phyloP scores from a whole-genome alignment of 1,139 yeast genomes.

The Saccharomycopsis hybrid region DNA sequence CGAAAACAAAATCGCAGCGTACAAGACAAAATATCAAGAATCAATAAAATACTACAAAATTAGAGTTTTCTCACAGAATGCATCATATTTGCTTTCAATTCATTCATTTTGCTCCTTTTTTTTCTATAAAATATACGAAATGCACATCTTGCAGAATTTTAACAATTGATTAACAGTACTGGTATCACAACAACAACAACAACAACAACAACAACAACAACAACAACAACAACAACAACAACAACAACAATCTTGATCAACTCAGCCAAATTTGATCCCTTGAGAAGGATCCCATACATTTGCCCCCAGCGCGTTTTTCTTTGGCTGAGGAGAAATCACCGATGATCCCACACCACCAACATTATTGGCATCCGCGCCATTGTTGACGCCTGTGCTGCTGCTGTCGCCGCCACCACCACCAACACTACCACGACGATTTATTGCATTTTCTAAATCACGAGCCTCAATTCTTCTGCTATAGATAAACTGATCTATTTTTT shows the following conservation, averaged over 20 bases:
- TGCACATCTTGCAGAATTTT: too few relatives aligned
- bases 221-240: background rate
- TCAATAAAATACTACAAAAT: too few relatives aligned
- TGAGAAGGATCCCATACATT: conserved; percentile 2
- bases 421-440: conserved; percentile 13
- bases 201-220: too few relatives aligned
- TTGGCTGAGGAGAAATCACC: background rate
- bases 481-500: conserved; percentile 51
- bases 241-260: background rate
- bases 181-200: background rate
- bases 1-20: too few relatives aligned
- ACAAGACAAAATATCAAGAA: too few relatives aligned
- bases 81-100: too few relatives aligned
- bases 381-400: background rate
- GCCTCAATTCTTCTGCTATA: conserved; percentile 49
- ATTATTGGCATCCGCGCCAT: background rate
- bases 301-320: background rate
- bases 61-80: too few relatives aligned
- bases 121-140: too few relatives aligned
- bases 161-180: too few relatives aligned
- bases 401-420: background rate
- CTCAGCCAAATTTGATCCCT: conserved; percentile 4
- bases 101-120: too few relatives aligned
- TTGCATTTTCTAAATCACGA: conserved; percentile 37
- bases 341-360: background rate